phyloP scores from a whole-genome alignment of 1,139 yeast genomes.

The Scheffersomyces parashehatae region DNA sequence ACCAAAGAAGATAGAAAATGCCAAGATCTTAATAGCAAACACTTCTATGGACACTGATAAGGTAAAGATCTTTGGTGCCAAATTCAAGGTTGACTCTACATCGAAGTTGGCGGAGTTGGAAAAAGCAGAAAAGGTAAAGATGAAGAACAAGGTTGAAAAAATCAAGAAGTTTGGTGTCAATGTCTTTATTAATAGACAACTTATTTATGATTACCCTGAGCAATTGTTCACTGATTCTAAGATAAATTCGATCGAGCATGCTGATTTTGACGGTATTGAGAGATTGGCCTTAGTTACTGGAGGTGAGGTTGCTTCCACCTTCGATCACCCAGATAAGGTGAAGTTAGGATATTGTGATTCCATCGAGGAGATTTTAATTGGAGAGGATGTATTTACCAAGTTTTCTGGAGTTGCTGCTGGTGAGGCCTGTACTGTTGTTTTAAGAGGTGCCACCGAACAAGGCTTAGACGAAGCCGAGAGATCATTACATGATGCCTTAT shows the following conservation, averaged over 20 bases:
- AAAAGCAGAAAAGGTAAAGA: conserved; percentile 91
- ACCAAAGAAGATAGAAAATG: conserved; percentile 81
- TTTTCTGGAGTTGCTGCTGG: conserved; percentile 95
- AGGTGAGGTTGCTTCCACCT: conserved; percentile 96
- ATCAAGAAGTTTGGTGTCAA: conserved; percentile 81
- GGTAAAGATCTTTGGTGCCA: conserved; percentile 96
- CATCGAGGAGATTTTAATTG: conserved; percentile 90
- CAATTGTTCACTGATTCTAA: conserved; percentile 86
- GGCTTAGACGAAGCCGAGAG: conserved; percentile 97
- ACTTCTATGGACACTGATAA: conserved; percentile 98
- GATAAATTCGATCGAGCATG: conserved; percentile 94
- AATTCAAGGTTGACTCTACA: conserved; percentile 94
- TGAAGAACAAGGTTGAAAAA: conserved; percentile 87
- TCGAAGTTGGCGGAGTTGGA: conserved; percentile 93
- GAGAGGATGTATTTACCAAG: conserved; percentile 83
- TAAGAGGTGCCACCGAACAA: conserved; percentile 97
- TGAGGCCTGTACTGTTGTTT: conserved; percentile 93
- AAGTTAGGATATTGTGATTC: conserved; percentile 85
- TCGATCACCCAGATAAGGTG: conserved; percentile 86
- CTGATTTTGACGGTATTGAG: conserved; percentile 98
- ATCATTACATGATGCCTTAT: conserved; percentile 93
- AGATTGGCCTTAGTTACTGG: conserved; percentile 96
- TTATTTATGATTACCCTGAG: conserved; percentile 97
- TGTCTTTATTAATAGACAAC: conserved; percentile 91
- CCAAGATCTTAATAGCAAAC: conserved; percentile 87